Evolutionary conservation across 345 rosid species (phyloP).

Genomic region (Excoecaria agallocha): DNA sequence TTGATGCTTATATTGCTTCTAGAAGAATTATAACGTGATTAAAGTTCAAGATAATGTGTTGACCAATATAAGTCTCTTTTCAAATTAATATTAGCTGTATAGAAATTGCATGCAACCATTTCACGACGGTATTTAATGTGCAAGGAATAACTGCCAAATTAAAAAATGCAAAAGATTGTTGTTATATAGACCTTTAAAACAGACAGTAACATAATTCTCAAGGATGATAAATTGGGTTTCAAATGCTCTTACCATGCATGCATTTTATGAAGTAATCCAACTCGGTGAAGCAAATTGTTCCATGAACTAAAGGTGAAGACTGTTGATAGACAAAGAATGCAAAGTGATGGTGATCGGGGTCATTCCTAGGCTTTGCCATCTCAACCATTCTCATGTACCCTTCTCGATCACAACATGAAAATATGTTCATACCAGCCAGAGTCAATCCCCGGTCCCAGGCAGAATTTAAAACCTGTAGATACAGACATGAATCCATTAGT

Average conservation of each 20-base stretch:
- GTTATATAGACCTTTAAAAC: neutral
- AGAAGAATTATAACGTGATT: neutral
- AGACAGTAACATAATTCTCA: neutral
- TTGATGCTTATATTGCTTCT: neutral
- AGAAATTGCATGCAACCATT: neutral
- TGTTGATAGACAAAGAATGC: slow-evolving; percentile 75
- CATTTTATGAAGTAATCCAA: slow-evolving; percentile 67
- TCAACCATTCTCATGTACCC: slow-evolving; percentile 69
- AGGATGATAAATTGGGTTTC: neutral
- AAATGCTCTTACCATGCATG: slow-evolving; percentile 68
- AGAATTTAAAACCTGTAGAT: slow-evolving; percentile 63
- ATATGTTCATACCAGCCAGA: slow-evolving; percentile 66
- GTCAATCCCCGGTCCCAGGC: slow-evolving; percentile 80
- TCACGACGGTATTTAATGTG: neutral
- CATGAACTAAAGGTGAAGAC: slow-evolving; percentile 70
- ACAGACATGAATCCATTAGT: slow-evolving; percentile 17
- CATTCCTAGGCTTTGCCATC: slow-evolving; percentile 80
- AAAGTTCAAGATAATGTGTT: neutral
- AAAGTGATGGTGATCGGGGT: slow-evolving; percentile 71
- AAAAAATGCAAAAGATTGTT: neutral
- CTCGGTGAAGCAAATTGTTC: slow-evolving; percentile 70
- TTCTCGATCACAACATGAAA: slow-evolving; percentile 72
- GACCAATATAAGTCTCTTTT: neutral
- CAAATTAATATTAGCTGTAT: neutral
- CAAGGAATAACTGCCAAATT: neutral